Percentiles rank a stretch among this genome's conserved stretches.
These are phyloP conservation scores for Boletus vinaceobasis DNA, from an alignment of 768 basidiomycete genomes.

Conservation along the genomic window DNA sequence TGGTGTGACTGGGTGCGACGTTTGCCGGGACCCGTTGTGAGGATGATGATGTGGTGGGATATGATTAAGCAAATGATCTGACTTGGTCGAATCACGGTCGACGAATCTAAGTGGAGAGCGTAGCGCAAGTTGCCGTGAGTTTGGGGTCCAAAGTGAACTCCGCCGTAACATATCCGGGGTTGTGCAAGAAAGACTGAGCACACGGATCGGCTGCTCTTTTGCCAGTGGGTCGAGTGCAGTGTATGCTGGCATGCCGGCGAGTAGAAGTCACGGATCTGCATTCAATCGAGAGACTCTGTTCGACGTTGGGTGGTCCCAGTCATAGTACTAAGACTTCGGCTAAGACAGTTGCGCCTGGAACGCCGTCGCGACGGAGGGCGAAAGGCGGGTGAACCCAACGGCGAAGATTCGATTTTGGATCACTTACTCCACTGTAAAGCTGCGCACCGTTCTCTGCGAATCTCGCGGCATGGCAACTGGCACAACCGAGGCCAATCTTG, in stretches of 20 bases:
- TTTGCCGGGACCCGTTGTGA: neutral
- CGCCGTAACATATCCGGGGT: conserved; percentile 50
- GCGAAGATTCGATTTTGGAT: conserved; percentile 1
- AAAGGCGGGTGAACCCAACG: conserved; percentile 15
- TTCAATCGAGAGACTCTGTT: conserved; percentile 46
- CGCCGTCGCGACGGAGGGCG: conserved; percentile 53
- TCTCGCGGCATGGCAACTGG: conserved; percentile 1
- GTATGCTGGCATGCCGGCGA: conserved; percentile 83
- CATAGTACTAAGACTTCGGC: conserved; percentile 62
- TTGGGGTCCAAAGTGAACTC: conserved; percentile 78
- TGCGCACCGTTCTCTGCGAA: conserved; percentile 29
- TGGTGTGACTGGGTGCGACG: neutral
- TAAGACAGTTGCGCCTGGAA: conserved; percentile 44
- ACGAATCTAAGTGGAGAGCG: conserved; percentile 39
- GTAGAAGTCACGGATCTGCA: conserved; percentile 68
- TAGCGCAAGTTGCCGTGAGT: conserved; percentile 75
- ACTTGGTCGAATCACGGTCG: conserved; percentile 12
- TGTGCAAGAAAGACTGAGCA: conserved; percentile 70
- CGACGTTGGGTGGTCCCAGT: conserved; percentile 62
- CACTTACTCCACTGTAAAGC: conserved; percentile 82
- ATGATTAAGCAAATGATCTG: conserved; percentile 41
- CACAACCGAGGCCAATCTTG: neutral
- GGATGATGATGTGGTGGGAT: conserved; percentile 50
- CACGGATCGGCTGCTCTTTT: conserved; percentile 72
- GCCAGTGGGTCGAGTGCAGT: conserved; percentile 69